Conservation (phyloP, 768 basidiomycete genomes). For the Serendipita vermifera region DNA sequence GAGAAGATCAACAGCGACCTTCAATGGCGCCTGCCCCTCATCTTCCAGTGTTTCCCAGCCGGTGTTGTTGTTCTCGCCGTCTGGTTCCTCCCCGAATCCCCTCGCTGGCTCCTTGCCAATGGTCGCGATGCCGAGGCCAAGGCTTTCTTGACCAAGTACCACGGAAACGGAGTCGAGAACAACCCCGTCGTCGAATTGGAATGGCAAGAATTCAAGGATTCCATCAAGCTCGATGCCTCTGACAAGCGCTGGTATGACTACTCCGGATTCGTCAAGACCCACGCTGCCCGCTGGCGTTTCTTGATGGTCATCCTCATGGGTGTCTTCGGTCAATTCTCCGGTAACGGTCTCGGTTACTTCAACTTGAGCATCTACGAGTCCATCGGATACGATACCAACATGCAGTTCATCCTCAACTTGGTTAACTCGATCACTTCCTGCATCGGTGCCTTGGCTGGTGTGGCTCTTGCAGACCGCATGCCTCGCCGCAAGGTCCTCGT, state of each 20-base stretch:
- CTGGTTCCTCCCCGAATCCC: conserved; percentile 30
- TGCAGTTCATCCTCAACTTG: conserved; percentile 27
- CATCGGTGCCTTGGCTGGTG: conserved; percentile 23
- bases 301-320: conserved; percentile 26
- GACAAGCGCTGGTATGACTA: conserved; percentile 49
- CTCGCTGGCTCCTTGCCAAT: conserved; percentile 41
- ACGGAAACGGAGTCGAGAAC: conserved; percentile 38
- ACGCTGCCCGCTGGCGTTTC: conserved; percentile 34
- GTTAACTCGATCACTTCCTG: conserved; percentile 23
- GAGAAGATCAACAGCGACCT: conserved; percentile 28
- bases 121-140: conserved; percentile 38
- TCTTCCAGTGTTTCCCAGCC: conserved; percentile 38
- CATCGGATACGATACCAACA: conserved; percentile 18
- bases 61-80: conserved; percentile 24
- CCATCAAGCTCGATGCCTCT: conserved; percentile 36
- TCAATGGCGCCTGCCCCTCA: conserved; percentile 41
- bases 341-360: conserved; percentile 39
- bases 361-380: conserved; percentile 21
- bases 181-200: conserved; percentile 40
- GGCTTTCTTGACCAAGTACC: conserved; percentile 37
- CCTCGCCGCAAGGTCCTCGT: conserved; percentile 24
- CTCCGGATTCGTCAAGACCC: conserved; percentile 34
- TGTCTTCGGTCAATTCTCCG: conserved; percentile 45
- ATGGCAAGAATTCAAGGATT: conserved; percentile 40
- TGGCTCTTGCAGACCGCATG: conserved; percentile 22